Base-by-base conservation (phyloP, 352 stramenopile genomes). In the Pythium diclinum region DNA sequence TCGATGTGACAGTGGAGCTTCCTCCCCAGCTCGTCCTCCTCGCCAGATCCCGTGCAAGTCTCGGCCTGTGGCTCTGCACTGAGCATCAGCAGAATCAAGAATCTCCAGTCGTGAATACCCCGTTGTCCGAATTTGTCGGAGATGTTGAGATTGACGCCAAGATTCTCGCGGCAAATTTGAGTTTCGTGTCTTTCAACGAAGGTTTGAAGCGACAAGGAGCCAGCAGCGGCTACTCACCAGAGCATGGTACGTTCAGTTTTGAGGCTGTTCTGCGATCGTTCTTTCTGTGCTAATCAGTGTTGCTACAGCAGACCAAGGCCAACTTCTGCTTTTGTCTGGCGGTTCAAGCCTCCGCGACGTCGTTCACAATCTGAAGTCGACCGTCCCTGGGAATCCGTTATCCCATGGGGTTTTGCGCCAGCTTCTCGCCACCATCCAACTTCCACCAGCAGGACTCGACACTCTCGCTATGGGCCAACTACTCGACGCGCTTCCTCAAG, bases 251-350 rank as follows among this genome's bases (percentile, higher is more conserved):
- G 42, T 49, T 49, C 19, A 42, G 10, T 42, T 42, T 42, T 5
- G 10, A 16, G 13, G 36, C 9, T 42, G 4, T 42, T 42, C 36
- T 17, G 36, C 5, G 36, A 42, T 16, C 16, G 16, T 42, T 42
- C 36, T 42, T n/a, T 16, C 36, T 38, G 36, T 19, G 5, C 36
- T 42, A 14, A 42, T 10, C 16, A 16, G 4, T 42, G 9, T 16
- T 49, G 42, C 42, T 13, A 23, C n/a, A 13, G 16, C 19, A 49
- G 42, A 25, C 42, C 42, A 25, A 25, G 62, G 48, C 14, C 34
- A 60, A n/a, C 49, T 57, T 28, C 47, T 69, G 16, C 16, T 69
- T 6, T 0, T 69, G 9, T 69, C 63, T 34, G 63, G 47, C 6
- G 63, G 63, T 2, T 69, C 63, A 5, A 69, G 63, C 23, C 3